Percentiles rank a stretch among this genome's conserved stretches.
Conservation (phyloP, 495 filamentous ascomycete genomes). For the Immersiella caudata region DNA sequence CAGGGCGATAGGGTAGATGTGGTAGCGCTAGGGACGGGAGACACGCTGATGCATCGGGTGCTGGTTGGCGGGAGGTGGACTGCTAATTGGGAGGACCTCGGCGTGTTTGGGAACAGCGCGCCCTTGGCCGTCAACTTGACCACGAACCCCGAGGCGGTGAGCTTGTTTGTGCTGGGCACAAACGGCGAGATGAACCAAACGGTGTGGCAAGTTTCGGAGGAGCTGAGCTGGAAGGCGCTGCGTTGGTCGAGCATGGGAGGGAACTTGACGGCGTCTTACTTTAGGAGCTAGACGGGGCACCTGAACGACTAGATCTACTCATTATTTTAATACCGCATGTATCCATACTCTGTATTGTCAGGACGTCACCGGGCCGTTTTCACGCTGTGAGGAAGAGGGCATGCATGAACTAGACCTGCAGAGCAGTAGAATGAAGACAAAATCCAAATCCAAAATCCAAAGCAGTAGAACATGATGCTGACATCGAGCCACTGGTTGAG, state of each 20-base stretch:
- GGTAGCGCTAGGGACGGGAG: slow-evolving; percentile 16
- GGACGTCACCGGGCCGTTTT: too few relatives aligned
- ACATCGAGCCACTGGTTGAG: too few relatives aligned
- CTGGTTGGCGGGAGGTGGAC: neutral
- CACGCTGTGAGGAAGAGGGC: too few relatives aligned
- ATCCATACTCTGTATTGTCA: too few relatives aligned
- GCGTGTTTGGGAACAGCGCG: slow-evolving; percentile 21
- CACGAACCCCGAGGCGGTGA: slow-evolving; percentile 15
- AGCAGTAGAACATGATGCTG: too few relatives aligned
- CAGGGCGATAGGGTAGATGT: slow-evolving; percentile 13
- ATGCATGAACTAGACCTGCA: too few relatives aligned
- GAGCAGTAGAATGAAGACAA: too few relatives aligned
- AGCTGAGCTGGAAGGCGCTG: slow-evolving; percentile 15
- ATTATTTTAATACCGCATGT: too few relatives aligned
- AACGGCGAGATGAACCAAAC: slow-evolving; percentile 18
- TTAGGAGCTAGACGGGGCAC: neutral
- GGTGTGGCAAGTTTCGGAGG: slow-evolving; percentile 14
- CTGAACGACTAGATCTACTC: too few relatives aligned
- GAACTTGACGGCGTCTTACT: slow-evolving; percentile 8
- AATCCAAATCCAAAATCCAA: too few relatives aligned
- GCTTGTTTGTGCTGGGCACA: slow-evolving; percentile 3
- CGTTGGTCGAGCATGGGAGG: slow-evolving; percentile 14
- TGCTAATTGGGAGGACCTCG: slow-evolving; percentile 22
- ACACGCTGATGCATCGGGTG: slow-evolving; percentile 15
- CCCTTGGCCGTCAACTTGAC: slow-evolving; percentile 16